Evolutionary conservation across 2,329 filamentous ascomycete species (phyloP).

Genomic region (Basipetospora chlamydospora): DNA sequence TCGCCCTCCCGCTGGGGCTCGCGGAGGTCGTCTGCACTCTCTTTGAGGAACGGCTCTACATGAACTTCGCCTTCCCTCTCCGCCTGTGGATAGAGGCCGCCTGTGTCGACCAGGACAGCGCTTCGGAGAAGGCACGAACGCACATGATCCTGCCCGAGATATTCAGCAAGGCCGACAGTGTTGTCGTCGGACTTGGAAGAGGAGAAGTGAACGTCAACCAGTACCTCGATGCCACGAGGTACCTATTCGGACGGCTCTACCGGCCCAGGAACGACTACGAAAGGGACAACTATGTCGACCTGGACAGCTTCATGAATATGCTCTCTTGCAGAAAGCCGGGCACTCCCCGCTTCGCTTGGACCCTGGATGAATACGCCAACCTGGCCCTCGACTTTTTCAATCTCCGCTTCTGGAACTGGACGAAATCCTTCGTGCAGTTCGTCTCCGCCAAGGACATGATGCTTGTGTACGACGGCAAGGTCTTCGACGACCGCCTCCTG

Average conservation of each 20-base stretch:
- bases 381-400: neutral
- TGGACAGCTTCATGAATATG: neutral
- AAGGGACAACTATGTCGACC: neutral
- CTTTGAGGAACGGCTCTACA: neutral
- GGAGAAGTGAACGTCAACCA: neutral
- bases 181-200: neutral
- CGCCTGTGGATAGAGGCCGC: neutral
- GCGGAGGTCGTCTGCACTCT: neutral
- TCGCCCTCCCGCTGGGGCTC: neutral
- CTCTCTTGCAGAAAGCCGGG: neutral
- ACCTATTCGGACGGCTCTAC: neutral
- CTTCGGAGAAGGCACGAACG: neutral
- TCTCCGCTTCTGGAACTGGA: neutral
- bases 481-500: neutral
- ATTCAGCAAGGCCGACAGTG: neutral
- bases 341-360: neutral
- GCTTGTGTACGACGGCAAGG: neutral
- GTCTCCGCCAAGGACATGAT: neutral
- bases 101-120: neutral
- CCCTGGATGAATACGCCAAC: neutral
- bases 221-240: neutral
- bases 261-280: neutral
- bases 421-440: neutral
- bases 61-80: neutral
- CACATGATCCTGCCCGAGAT: neutral